Base-by-base conservation (phyloP, 2,329 filamentous ascomycete genomes). In the Coniochaeta hoffmannii region DNA sequence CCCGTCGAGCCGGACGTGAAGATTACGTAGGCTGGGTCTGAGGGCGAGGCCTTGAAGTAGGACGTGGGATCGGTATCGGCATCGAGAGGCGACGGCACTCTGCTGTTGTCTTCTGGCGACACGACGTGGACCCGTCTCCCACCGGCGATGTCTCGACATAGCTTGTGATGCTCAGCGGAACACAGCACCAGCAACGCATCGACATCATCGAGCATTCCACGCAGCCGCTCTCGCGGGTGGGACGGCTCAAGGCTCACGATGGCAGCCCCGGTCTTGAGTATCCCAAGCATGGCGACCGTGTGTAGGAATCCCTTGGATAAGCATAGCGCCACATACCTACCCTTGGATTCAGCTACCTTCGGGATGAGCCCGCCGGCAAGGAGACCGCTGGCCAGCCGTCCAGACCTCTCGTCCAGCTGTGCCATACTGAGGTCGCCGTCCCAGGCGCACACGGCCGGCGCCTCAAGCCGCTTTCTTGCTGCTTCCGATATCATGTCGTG, bases 1-100 rank as follows among this genome's bases (percentile, higher is more conserved):
- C 78, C 78, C 0, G 78, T 80, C 22, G 73, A 78, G 15, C 78
- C 78, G 5, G 76, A 79, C 17, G 78, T 81, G 59, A 79, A 80
- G 63, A 79, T 74, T 59, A 78, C 74, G 30, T 64, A 67, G 14
- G 58, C 50, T 34, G 56, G n/a, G 32, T 57, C 49, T 7, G 53
- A 49, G 31, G 57, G 51, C 15, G 19, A 30, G 14, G 12, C 46
- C 3, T 3, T 24, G 26, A 28, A 9, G 24, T 31, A 24, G 30
- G 24, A 17, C 46, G 14, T 30, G n/a, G 26, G 7, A n/a, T 26
- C 6, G 26, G 22, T 7, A n/a, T 49, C 44, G 15, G 38, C n/a
- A n/a, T 44, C 14, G 38, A 44, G 38, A 12, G 38, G 38, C 32
- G 38, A 44, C n/a, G n/a, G n/a, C n/a, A n/a, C n/a, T n/a, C n/a